Evolutionary conservation across 805 yeast species (phyloP).

Genomic region (Millerago galiae): DNA sequence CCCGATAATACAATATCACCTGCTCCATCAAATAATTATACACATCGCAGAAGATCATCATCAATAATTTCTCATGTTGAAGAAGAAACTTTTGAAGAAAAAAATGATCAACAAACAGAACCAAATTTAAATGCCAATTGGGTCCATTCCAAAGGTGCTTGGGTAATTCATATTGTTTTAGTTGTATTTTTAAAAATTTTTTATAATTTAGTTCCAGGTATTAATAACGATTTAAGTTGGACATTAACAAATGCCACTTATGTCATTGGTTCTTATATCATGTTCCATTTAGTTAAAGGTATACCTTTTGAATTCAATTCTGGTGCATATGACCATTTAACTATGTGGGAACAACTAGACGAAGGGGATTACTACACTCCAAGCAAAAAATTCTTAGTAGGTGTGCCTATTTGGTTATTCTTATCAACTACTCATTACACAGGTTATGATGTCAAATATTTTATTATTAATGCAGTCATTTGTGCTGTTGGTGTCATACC

Average conservation of each 20-base stretch:
- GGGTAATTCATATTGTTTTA: slow-evolving; percentile 87
- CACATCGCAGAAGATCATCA: slow-evolving; percentile 69
- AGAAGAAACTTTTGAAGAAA: slow-evolving; percentile 88
- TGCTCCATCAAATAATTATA: slow-evolving; percentile 8
- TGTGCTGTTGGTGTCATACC: slow-evolving; percentile 88
- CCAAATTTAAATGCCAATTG: slow-evolving; percentile 93
- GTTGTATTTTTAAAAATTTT: slow-evolving; percentile 68
- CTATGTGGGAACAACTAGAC: slow-evolving; percentile 98
- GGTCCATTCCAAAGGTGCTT: slow-evolving; percentile 95
- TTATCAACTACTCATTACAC: slow-evolving; percentile 86
- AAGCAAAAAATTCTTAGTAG: slow-evolving; percentile 83
- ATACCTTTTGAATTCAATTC: slow-evolving; percentile 95
- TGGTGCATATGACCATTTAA: slow-evolving; percentile 92
- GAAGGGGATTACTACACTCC: slow-evolving; percentile 97
- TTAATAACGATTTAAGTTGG: slow-evolving; percentile 84
- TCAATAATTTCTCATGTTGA: slow-evolving; percentile 87
- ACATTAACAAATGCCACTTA: slow-evolving; percentile 87
- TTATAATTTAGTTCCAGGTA: slow-evolving; percentile 75
- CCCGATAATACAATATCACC: slow-evolving; percentile 13
- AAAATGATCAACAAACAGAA: slow-evolving; percentile 81
- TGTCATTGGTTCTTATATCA: slow-evolving; percentile 84
- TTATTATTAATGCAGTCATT: slow-evolving; percentile 64
- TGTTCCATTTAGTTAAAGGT: slow-evolving; percentile 96
- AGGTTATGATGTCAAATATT: slow-evolving; percentile 72
- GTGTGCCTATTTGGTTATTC: slow-evolving; percentile 88